Evolutionary conservation across 768 basidiomycete genomes (phyloP).

Genomic region (Tylopilus intermedius): DNA sequence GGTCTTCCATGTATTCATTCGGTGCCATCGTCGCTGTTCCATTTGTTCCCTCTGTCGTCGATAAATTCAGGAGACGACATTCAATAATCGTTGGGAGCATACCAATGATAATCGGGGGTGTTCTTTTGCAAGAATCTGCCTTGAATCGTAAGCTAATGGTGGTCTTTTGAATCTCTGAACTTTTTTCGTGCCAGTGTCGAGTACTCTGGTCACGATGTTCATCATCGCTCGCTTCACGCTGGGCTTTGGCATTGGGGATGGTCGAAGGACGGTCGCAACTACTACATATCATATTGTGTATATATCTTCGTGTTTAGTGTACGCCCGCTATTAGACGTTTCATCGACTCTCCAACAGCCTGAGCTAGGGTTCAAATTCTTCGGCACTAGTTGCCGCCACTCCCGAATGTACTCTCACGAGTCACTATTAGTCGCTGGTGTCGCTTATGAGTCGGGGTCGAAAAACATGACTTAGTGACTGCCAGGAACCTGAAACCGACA

Average conservation of each 20-base stretch:
- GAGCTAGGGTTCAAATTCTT: too few species aligned
- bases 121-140: conserved; percentile 10
- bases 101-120: background rate
- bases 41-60: conserved; percentile 16
- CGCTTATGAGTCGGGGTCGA: background rate
- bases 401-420: too few species aligned
- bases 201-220: too few species aligned
- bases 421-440: background rate
- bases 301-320: background rate
- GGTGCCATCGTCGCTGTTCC: conserved; percentile 52
- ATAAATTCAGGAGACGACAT: conserved; percentile 5
- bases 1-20: conserved; percentile 55
- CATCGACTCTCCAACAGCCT: too few species aligned
- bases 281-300: background rate
- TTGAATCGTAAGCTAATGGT: conserved; percentile 6
- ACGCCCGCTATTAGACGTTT: background rate
- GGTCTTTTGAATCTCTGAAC: too few species aligned
- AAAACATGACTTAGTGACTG: background rate
- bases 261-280: too few species aligned
- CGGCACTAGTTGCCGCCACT: too few species aligned
- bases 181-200: too few species aligned
- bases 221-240: too few species aligned
- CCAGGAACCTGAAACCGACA: background rate
- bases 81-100: conserved; percentile 7
- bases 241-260: too few species aligned